A percentile compares a stretch with the other conserved stretches of the same genome.
phyloP scores from a whole-genome alignment of 202 grass and related monocot species.

The Schoenoplectus tabernaemontani region DNA sequence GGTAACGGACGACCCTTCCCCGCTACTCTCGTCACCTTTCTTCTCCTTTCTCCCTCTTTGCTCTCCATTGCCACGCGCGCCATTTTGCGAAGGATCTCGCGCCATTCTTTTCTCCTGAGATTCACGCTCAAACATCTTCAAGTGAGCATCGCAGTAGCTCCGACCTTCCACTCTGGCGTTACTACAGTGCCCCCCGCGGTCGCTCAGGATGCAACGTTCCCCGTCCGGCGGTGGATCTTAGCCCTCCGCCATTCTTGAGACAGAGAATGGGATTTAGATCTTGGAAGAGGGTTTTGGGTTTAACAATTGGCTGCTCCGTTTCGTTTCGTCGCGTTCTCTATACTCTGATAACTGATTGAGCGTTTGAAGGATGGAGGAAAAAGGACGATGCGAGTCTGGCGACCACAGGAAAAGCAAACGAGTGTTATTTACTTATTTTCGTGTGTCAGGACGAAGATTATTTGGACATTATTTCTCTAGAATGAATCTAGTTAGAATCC shows the following conservation, averaged over 20 bases:
- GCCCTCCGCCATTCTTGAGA: background rate
- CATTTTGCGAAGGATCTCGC: background rate
- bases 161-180: background rate
- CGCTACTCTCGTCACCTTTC: background rate
- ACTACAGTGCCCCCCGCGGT: background rate
- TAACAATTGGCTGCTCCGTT: background rate
- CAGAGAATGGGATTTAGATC: background rate
- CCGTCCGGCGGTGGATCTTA: background rate
- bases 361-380: background rate
- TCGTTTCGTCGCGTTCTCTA: background rate
- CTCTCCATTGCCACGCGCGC: background rate
- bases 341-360: background rate
- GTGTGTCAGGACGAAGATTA: too few relatives aligned
- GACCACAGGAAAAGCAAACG: background rate
- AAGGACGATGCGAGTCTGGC: background rate
- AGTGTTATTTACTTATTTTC: background rate
- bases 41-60: background rate
- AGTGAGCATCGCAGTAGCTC: conserved; percentile 6
- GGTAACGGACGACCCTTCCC: background rate
- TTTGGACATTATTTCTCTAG: background rate
- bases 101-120: background rate
- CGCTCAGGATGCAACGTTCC: background rate
- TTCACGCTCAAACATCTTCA: background rate
- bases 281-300: background rate
- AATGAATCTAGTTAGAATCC: background rate